Conservation (phyloP, 2,329 filamentous ascomycete species). For the Anthostomella pinea region DNA sequence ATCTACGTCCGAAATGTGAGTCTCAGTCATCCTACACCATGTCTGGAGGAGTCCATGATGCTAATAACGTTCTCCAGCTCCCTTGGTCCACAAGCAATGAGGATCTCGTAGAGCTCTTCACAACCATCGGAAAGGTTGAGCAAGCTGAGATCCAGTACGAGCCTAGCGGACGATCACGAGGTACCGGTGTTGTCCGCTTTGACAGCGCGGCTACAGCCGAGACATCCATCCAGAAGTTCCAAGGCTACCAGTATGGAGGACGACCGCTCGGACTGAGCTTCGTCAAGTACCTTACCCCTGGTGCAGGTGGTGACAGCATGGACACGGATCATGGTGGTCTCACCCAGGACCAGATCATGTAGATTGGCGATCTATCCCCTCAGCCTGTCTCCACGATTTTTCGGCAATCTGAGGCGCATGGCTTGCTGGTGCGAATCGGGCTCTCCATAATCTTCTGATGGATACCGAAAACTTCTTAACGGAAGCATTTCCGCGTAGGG, state of each 20-base stretch:
- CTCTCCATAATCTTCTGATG: no score
- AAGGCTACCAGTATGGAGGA: constrained; percentile 94
- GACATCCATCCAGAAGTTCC: constrained; percentile 94
- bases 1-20: constrained; percentile 98
- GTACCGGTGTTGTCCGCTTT: constrained; percentile 95
- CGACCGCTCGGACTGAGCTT: constrained; percentile 90
- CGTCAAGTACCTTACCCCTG: constrained; percentile 82
- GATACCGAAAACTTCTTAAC: constrained; percentile 13
- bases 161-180: constrained; percentile 89
- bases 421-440: no score
- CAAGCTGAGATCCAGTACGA: constrained; percentile 99
- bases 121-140: constrained; percentile 95
- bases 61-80: constrained; percentile 55
- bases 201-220: constrained; percentile 80
- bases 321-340: constrained; percentile 74
- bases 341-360: constrained; percentile 99
- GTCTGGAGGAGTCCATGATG: constrained; percentile 9
- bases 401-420: no score
- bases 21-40: constrained; percentile 24
- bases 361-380: constrained; percentile 19
- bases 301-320: constrained; percentile 70
- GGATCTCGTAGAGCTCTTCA: constrained; percentile 93
- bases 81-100: constrained; percentile 99
- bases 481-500: constrained; percentile 16
- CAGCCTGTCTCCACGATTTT: no score